These are phyloP conservation scores for Polyporus tsugae DNA, from an alignment of 1,284 basidiomycete genomes.

Conservation along the genomic window DNA sequence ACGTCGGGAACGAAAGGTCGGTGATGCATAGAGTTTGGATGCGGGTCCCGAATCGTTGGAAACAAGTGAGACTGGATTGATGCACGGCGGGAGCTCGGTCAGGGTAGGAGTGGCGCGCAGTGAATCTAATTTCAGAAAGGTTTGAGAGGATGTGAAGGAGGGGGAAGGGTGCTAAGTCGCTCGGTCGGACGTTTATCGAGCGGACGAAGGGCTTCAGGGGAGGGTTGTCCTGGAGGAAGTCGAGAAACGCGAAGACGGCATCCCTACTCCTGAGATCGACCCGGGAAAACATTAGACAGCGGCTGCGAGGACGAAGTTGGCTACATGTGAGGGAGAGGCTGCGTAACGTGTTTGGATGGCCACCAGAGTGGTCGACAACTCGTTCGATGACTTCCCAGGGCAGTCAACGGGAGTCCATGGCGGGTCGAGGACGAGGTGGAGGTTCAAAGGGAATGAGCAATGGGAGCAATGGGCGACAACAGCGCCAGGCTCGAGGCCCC, in stretches of 20 bases:
- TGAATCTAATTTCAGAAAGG: not conserved
- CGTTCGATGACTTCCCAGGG: conserved; percentile 1
- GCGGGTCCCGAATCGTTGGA: not conserved
- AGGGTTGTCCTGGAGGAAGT: not conserved
- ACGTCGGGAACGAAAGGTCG: not conserved
- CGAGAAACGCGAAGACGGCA: not conserved
- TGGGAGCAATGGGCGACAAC: not conserved
- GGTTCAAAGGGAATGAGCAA: not conserved
- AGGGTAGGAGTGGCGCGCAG: not conserved
- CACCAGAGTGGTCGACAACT: not conserved
- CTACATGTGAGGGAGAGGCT: not conserved
- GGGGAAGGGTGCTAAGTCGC: not conserved
- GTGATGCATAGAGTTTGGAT: not conserved
- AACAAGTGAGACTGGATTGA: not conserved
- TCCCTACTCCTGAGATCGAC: not conserved
- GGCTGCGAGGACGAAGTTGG: not conserved
- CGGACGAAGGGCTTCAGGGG: not conserved
- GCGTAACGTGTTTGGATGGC: not conserved
- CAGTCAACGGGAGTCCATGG: not conserved
- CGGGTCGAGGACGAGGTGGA: not conserved
- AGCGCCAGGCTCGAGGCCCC: too few species aligned
- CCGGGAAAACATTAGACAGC: not conserved
- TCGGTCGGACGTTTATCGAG: not conserved
- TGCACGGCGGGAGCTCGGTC: not conserved
- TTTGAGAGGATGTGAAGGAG: not conserved